A percentile compares a stretch with the other conserved stretches of the same genome.
These are phyloP conservation scores for Raffaelea deltoideospora DNA, from an alignment of 2,329 filamentous ascomycete genomes.

Conservation along the genomic window DNA sequence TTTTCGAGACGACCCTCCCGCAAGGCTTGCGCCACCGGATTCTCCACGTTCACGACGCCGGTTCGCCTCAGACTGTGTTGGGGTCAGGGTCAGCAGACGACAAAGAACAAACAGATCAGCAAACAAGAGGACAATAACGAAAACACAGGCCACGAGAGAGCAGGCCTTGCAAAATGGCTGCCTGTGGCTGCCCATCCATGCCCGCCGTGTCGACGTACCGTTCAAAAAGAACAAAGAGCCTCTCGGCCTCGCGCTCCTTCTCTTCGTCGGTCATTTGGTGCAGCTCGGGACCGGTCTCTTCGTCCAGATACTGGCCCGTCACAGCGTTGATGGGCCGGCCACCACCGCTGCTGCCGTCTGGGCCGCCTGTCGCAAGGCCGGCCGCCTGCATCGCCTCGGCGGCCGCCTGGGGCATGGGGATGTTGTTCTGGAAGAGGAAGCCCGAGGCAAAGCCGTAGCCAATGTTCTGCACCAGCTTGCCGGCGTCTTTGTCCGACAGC, in stretches of 20 bases:
- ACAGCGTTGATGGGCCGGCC: slow-evolving; percentile 55
- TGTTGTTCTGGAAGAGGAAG: slow-evolving; percentile 72
- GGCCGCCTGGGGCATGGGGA: slow-evolving; percentile 53
- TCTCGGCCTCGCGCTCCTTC: slow-evolving; percentile 82
- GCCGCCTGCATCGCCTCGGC: slow-evolving; percentile 12
- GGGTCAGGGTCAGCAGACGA: not conserved
- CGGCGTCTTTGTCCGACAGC: slow-evolving; percentile 66
- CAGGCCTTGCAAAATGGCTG: too few species aligned
- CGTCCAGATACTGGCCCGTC: slow-evolving; percentile 67
- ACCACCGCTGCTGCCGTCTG: not conserved
- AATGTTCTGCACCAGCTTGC: slow-evolving; percentile 74
- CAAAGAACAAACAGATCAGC: not conserved
- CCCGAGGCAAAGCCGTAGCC: slow-evolving; percentile 91
- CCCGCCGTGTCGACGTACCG: too few species aligned
- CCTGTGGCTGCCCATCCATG: too few species aligned
- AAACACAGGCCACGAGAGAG: too few species aligned
- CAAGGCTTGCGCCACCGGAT: slow-evolving; percentile 58
- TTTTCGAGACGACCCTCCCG: slow-evolving; percentile 59
- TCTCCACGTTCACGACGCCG: slow-evolving; percentile 63
- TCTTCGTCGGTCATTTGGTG: slow-evolving; percentile 80
- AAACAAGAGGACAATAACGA: not conserved
- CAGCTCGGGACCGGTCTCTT: slow-evolving; percentile 41
- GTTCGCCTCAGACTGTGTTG: slow-evolving; percentile 46
- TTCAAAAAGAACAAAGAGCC: slow-evolving; percentile 81
- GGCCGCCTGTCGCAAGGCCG: slow-evolving; percentile 1